A percentile compares a stretch with the other conserved stretches of the same genome.
These are phyloP conservation scores for Candida saitoana DNA, from an alignment of 805 yeast genomes.

Conservation along the genomic window DNA sequence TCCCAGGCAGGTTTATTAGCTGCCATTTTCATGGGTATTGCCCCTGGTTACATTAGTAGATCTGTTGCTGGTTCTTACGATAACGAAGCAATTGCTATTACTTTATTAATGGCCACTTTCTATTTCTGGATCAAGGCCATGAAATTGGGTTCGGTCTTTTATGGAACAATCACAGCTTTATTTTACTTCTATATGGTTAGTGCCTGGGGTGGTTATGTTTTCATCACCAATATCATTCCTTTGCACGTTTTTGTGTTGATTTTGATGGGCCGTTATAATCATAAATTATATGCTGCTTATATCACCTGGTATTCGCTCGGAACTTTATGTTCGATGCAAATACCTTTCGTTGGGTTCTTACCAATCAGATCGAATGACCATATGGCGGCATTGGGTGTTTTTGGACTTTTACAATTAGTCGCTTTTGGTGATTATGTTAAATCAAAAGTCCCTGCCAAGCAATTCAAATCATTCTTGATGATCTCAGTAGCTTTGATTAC, in stretches of 20 bases:
- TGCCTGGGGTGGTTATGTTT: slow-evolving; percentile 99
- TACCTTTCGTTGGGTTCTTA: slow-evolving; percentile 95
- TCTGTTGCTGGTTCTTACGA: slow-evolving; percentile 99
- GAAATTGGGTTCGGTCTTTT: slow-evolving; percentile 84
- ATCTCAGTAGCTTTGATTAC: slow-evolving; percentile 57
- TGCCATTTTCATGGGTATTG: slow-evolving; percentile 94
- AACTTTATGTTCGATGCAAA: slow-evolving; percentile 98
- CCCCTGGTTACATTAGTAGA: slow-evolving; percentile 97
- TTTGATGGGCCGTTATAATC: slow-evolving; percentile 90
- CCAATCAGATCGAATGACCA: slow-evolving; percentile 97
- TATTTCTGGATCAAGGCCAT: slow-evolving; percentile 93
- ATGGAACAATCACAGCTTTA: slow-evolving; percentile 78
- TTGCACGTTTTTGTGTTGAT: slow-evolving; percentile 87
- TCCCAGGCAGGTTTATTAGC: slow-evolving; percentile 85
- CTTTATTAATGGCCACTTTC: slow-evolving; percentile 91
- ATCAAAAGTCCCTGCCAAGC: slow-evolving; percentile 63
- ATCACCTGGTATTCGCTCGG: slow-evolving; percentile 97
- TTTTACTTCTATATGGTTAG: slow-evolving; percentile 97
- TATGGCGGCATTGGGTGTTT: slow-evolving; percentile 97
- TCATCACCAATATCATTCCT: slow-evolving; percentile 96
- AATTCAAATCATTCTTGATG: slow-evolving; percentile 66
- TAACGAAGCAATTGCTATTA: slow-evolving; percentile 98
- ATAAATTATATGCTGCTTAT: slow-evolving; percentile 81
- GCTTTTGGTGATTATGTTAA: slow-evolving; percentile 81
- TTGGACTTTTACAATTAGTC: slow-evolving; percentile 89